phyloP scores from a whole-genome alignment of 2,329 filamentous ascomycete species.

The Phialophora macrospora region DNA sequence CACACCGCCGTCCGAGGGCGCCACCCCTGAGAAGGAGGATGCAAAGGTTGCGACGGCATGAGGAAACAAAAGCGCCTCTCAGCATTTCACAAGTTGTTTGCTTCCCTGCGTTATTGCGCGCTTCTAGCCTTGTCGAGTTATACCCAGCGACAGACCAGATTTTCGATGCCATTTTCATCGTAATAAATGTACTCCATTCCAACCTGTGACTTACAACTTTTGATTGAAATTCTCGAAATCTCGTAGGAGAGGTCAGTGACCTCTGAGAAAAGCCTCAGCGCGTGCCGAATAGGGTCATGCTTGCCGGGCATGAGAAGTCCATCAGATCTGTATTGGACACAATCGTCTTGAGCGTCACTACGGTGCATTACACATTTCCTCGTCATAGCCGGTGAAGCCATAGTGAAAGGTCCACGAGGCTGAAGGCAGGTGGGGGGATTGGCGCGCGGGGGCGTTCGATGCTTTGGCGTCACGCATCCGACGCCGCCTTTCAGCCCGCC shows the following conservation, averaged over 20 bases:
- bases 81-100: background rate
- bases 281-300: too few species aligned
- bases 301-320: background rate
- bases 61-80: background rate
- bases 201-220: background rate
- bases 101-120: background rate
- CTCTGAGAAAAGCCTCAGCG: background rate
- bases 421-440: background rate
- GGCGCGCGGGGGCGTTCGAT: background rate
- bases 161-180: background rate
- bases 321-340: background rate
- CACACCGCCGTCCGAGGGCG: constrained; percentile 20
- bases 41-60: constrained; percentile 16
- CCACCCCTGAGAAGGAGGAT: constrained; percentile 20
- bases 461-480: background rate
- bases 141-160: background rate
- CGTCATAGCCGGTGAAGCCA: background rate
- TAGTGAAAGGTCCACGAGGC: background rate
- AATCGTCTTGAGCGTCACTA: background rate
- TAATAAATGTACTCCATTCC: background rate
- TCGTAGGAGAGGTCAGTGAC: background rate
- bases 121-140: background rate
- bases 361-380: background rate
- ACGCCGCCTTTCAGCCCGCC: background rate
- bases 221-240: too few species aligned